Evolutionary conservation across 495 filamentous ascomycete genomes (phyloP).

Genomic region (Friedmanniomyces endolithicus): DNA sequence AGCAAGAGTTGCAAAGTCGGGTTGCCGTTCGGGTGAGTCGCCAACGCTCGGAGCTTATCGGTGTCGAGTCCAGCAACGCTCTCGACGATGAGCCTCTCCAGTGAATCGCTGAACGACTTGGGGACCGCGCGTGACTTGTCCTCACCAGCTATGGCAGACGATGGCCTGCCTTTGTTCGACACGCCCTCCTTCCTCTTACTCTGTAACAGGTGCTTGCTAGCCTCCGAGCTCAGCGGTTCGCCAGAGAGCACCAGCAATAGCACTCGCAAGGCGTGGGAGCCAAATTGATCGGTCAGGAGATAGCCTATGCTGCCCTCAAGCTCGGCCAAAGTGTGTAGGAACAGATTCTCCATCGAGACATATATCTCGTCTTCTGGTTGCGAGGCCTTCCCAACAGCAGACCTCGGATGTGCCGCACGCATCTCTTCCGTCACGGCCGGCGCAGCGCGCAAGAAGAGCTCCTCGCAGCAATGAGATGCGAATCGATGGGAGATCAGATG

Average conservation of each 20-base stretch:
- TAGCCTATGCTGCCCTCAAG: conserved; percentile 72
- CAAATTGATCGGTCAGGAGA: conserved; percentile 75
- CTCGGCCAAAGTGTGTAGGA: conserved; percentile 69
- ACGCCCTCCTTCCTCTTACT: conserved; percentile 85
- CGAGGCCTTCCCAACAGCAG: neutral
- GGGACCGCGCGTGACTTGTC: conserved; percentile 47
- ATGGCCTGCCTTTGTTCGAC: conserved; percentile 34
- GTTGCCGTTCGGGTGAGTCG: conserved; percentile 78
- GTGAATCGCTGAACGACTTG: conserved; percentile 56
- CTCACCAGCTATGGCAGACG: conserved; percentile 25
- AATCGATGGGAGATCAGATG: conserved; percentile 87
- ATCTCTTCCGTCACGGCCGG: conserved; percentile 63
- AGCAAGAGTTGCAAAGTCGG: conserved; percentile 78
- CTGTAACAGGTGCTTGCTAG: conserved; percentile 57
- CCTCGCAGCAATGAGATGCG: conserved; percentile 93
- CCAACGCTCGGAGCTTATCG: conserved; percentile 62
- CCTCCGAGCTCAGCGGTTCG: conserved; percentile 51
- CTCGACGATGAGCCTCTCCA: conserved; percentile 66
- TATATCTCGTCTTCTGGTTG: conserved; percentile 22
- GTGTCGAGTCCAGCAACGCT: conserved; percentile 57
- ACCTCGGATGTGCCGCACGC: conserved; percentile 29
- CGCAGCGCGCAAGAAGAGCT: conserved; percentile 71
- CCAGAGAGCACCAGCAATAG: conserved; percentile 78
- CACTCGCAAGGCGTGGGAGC: conserved; percentile 79
- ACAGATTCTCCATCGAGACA: conserved; percentile 69